phyloP scores from a whole-genome alignment of 2,329 filamentous ascomycete genomes.

The Fusarium sp. region DNA sequence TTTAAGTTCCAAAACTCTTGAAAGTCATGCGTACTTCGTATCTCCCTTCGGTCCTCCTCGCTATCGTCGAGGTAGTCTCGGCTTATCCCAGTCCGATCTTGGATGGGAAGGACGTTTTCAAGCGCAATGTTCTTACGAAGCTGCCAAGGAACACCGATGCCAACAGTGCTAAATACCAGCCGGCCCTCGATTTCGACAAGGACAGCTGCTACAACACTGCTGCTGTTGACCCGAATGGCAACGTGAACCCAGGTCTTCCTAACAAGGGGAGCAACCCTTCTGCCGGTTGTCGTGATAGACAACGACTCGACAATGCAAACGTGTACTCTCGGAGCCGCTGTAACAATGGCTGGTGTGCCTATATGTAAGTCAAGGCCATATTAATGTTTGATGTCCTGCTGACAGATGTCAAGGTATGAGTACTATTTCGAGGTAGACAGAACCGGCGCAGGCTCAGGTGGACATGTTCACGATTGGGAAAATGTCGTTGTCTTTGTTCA shows the following conservation, averaged over 20 bases:
- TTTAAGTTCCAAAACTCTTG: no score
- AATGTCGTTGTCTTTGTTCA: background rate
- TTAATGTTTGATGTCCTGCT: no score
- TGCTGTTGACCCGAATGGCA: background rate
- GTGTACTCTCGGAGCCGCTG: background rate
- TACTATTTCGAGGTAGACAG: background rate
- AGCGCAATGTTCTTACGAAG: background rate
- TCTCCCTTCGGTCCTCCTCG: background rate
- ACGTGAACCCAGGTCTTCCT: background rate
- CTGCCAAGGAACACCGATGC: background rate
- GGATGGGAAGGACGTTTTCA: background rate
- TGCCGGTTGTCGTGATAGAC: background rate
- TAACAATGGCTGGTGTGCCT: background rate
- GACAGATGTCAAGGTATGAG: background rate
- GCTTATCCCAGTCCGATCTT: background rate
- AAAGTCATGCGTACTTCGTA: background rate
- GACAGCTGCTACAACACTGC: background rate
- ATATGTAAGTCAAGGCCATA: background rate
- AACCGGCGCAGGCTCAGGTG: background rate
- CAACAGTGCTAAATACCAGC: background rate
- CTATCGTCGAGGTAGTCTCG: background rate
- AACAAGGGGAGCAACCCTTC: background rate
- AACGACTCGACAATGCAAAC: background rate
- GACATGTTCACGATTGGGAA: background rate
- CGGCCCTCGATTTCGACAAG: background rate